Conservation (phyloP, 2,329 filamentous ascomycete species). For the Alternaria gaisen region DNA sequence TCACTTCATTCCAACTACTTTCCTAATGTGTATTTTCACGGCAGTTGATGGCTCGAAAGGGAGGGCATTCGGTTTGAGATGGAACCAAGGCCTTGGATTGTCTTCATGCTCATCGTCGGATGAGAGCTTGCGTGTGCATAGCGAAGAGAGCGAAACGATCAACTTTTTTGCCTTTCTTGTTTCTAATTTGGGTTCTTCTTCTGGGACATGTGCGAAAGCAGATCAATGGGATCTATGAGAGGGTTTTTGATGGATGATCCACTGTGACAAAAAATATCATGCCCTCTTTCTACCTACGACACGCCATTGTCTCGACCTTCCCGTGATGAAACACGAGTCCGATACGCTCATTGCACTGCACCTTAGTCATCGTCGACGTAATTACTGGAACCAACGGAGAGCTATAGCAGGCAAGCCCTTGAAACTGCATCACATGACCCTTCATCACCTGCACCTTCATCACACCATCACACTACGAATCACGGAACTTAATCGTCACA, state of each 20-base stretch:
- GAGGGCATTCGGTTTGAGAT: not conserved
- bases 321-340: not conserved
- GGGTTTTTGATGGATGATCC: not conserved
- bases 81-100: not conserved
- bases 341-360: not conserved
- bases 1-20: conserved; percentile 6
- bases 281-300: conserved; percentile 4
- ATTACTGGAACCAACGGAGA: not conserved
- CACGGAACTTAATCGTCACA: not conserved
- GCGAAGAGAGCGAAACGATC: conserved; percentile 1
- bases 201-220: conserved; percentile 1
- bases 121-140: conserved; percentile 4
- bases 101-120: not conserved
- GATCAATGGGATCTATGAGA: conserved; percentile 2
- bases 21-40: conserved; percentile 23
- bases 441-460: conserved; percentile 3
- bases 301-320: not conserved
- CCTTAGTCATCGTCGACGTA: not conserved
- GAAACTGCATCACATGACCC: conserved; percentile 3
- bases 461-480: not conserved
- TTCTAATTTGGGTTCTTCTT: conserved; percentile 1
- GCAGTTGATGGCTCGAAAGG: conserved; percentile 6
- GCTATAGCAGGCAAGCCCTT: conserved; percentile 5
- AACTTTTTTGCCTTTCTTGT: conserved; percentile 7
- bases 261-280: conserved; percentile 5